These are phyloP conservation scores for Kazachstania bromeliacearum DNA, from an alignment of 805 yeast genomes.

Conservation along the genomic window DNA sequence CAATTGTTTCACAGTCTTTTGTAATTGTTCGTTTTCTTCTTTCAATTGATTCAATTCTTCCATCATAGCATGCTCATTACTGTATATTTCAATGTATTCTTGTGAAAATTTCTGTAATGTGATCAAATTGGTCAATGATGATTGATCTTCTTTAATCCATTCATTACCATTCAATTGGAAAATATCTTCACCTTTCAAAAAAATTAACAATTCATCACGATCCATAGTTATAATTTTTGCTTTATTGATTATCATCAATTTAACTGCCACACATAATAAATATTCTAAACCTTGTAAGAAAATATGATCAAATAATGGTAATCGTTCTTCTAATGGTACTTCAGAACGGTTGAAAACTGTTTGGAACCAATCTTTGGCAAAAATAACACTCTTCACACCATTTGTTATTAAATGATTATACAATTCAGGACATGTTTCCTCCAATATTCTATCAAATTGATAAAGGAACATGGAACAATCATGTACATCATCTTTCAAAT, in stretches of 20 bases:
- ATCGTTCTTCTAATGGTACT: conserved; percentile 75
- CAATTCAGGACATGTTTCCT: conserved; percentile 60
- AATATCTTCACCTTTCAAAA: conserved; percentile 50
- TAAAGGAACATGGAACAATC: conserved; percentile 74
- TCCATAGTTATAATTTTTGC: conserved; percentile 45
- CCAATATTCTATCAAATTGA: conserved; percentile 82
- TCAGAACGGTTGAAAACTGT: conserved; percentile 78
- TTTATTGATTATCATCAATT: conserved; percentile 61
- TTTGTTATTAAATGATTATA: conserved; percentile 69
- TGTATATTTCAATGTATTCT: conserved; percentile 66
- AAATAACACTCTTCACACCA: conserved; percentile 86
- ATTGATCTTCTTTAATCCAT: neutral
- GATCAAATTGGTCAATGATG: conserved; percentile 37
- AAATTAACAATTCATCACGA: conserved; percentile 69
- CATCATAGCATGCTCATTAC: conserved; percentile 53
- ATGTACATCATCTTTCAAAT: conserved; percentile 71
- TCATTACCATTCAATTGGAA: neutral
- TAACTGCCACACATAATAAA: conserved; percentile 67
- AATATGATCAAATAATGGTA: conserved; percentile 74
- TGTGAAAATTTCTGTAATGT: conserved; percentile 56
- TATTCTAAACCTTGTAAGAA: conserved; percentile 86
- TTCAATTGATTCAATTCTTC: conserved; percentile 54
- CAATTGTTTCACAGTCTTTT: conserved; percentile 61
- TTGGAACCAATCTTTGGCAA: conserved; percentile 92
- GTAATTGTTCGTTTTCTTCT: conserved; percentile 56